phyloP scores from a whole-genome alignment of 306 rosid genomes.

The Spatholobus suberectus region DNA sequence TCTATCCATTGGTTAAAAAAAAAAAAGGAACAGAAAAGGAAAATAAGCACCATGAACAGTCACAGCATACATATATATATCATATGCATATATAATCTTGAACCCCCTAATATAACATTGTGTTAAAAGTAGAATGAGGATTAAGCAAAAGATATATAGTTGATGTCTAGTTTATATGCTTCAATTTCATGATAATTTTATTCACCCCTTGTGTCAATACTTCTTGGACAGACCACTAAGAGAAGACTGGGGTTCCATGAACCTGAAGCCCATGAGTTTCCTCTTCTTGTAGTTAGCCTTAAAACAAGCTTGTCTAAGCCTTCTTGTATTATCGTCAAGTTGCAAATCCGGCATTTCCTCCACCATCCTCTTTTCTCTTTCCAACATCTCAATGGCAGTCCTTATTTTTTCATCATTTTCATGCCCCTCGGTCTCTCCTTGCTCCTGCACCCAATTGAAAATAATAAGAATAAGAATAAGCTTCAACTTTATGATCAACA shows the following conservation, averaged over 20 bases:
- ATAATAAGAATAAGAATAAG: neutral
- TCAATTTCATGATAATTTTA: neutral
- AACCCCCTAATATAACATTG: neutral
- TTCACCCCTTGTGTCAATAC: neutral
- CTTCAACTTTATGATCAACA: neutral
- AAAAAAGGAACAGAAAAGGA: neutral
- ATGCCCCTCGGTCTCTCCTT: constrained; percentile 44
- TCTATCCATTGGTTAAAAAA: neutral
- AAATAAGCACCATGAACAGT: neutral
- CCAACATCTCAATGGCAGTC: constrained; percentile 57
- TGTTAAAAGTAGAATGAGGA: neutral
- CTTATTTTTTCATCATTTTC: constrained; percentile 52
- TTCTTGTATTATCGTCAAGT: constrained; percentile 66
- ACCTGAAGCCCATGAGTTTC: constrained; percentile 49
- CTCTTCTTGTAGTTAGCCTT: constrained; percentile 90
- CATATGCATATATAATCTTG: neutral
- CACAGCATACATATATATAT: neutral
- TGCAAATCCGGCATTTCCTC: constrained; percentile 76
- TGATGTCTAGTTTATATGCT: neutral
- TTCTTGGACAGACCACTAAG: neutral
- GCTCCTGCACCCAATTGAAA: constrained; percentile 46
- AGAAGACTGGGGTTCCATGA: constrained; percentile 24
- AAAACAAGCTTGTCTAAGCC: constrained; percentile 86
- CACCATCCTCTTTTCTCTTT: constrained; percentile 68
- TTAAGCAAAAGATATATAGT: neutral